Evolutionary conservation across 805 yeast species (phyloP), one percentile per base, ranked within the genome.

Genomic region (Sugiyamaella qingdaonensis): DNA sequence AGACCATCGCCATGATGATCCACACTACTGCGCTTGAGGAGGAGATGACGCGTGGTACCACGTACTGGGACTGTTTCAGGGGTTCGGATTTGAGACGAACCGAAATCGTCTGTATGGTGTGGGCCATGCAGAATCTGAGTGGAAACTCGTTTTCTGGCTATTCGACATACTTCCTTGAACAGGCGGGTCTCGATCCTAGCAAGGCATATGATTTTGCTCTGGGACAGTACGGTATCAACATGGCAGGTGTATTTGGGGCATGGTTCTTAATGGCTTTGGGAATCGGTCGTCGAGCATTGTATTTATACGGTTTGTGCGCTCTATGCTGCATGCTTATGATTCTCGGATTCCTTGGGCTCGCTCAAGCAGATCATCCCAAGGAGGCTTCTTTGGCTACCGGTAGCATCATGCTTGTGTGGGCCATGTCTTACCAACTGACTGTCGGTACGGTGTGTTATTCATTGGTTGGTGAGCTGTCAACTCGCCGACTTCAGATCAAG

Each of bases 21-120:
- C 60, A 76, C 64, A 77, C 81, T 9, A 65, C 73, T 46, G 71
- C 73, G 41, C 55, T 66, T 47, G 72, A 69, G 49, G 53, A 56
- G 14, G 52, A 48, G 9, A 37, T 42, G 14, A 35, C 35, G n/a
- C 48, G 32, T 29, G 52, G 33, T 21, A 37, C 52, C 29, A 49
- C 55, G 11, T 53, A 55, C 36, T 14, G 49, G 21, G 82, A 78
- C 52, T 78, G 81, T 56, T 76, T 80, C 70, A 73, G 66, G 59
- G 78, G 78, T 5, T 54, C 59, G 7, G 73, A 78, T 62, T 58
- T 69, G 11, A 69, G 84, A 64, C 70, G 85, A 67, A 80, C 85
- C 1, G 74, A 76, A 62, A 66, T 79, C 41, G 72, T 79, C 4
- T 63, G 73, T 34, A 46, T 73, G 43, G 71, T 72, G 5, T 78